Evolutionary conservation across 495 filamentous ascomycete species (phyloP).

Genomic region (Pseudevernia furfuracea): DNA sequence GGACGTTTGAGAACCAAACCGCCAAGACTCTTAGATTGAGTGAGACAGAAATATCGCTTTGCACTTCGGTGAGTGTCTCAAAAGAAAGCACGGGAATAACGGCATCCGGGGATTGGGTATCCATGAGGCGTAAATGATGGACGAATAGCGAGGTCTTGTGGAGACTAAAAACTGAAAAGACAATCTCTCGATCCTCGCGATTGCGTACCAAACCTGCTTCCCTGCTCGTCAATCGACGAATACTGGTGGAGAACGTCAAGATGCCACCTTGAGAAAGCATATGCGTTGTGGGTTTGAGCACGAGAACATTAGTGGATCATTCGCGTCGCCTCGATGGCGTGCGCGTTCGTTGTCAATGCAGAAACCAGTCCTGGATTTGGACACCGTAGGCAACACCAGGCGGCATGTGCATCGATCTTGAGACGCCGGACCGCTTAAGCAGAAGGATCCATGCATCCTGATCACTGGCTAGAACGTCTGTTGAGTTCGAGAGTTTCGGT

Average conservation of each 20-base stretch:
- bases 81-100: neutral
- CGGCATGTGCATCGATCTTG: slow-evolving; percentile 4
- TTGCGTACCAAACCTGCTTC: neutral
- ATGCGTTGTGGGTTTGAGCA: neutral
- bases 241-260: slow-evolving; percentile 1
- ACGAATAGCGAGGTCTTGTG: slow-evolving; percentile 1
- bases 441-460: neutral
- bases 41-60: neutral
- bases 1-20: slow-evolving; percentile 1
- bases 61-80: neutral
- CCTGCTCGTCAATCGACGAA: slow-evolving; percentile 2
- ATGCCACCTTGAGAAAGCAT: neutral
- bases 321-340: neutral
- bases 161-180: slow-evolving; percentile 1
- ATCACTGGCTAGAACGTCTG: neutral
- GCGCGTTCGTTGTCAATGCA: slow-evolving; percentile 8
- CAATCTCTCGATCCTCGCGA: neutral
- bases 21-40: neutral
- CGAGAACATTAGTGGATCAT: neutral
- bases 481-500: neutral
- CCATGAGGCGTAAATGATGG: slow-evolving; percentile 15
- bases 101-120: slow-evolving; percentile 16
- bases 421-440: slow-evolving; percentile 4
- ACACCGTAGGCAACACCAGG: neutral
- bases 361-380: slow-evolving; percentile 4